These are phyloP conservation scores for Nakazawaea laoshanensis DNA, from an alignment of 805 yeast species.

Conservation along the genomic window DNA sequence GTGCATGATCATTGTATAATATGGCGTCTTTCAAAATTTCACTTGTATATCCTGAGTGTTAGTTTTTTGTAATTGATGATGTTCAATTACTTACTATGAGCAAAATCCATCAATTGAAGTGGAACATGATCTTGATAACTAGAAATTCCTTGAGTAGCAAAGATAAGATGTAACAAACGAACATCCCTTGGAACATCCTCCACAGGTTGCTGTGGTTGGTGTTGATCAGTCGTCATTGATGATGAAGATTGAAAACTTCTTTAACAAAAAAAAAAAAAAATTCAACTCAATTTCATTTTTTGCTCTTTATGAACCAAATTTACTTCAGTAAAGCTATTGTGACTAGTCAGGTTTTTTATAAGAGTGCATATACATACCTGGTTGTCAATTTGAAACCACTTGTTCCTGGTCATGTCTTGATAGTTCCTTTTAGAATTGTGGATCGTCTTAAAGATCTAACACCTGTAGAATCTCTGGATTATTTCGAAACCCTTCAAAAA, in stretches of 20 bases:
- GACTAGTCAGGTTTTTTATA: constrained; percentile 39
- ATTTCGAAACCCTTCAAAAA: constrained; percentile 65
- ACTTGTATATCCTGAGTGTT: constrained; percentile 57
- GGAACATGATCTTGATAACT: constrained; percentile 95
- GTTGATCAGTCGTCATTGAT: constrained; percentile 10
- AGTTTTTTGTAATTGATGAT: not conserved
- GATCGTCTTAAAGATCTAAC: constrained; percentile 62
- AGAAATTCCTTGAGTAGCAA: constrained; percentile 89
- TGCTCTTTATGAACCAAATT: not conserved
- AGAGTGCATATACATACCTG: constrained; percentile 61
- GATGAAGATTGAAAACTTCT: not conserved
- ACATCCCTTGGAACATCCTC: constrained; percentile 76
- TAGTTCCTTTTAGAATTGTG: constrained; percentile 74
- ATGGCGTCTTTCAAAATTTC: constrained; percentile 86
- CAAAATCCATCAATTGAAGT: constrained; percentile 93
- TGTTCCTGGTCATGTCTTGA: constrained; percentile 87
- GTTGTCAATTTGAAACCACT: constrained; percentile 88
- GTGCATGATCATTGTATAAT: constrained; percentile 79
- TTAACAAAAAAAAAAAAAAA: not conserved
- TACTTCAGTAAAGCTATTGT: constrained; percentile 33
- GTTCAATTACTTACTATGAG: constrained; percentile 42
- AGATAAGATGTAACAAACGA: constrained; percentile 75
- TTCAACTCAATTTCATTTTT: not conserved
- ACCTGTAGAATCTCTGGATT: constrained; percentile 66
- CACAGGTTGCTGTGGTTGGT: constrained; percentile 9